Percentiles rank a stretch among this genome's conserved stretches.
phyloP scores from a whole-genome alignment of 768 basidiomycete species.

The Lenzites betulinus region DNA sequence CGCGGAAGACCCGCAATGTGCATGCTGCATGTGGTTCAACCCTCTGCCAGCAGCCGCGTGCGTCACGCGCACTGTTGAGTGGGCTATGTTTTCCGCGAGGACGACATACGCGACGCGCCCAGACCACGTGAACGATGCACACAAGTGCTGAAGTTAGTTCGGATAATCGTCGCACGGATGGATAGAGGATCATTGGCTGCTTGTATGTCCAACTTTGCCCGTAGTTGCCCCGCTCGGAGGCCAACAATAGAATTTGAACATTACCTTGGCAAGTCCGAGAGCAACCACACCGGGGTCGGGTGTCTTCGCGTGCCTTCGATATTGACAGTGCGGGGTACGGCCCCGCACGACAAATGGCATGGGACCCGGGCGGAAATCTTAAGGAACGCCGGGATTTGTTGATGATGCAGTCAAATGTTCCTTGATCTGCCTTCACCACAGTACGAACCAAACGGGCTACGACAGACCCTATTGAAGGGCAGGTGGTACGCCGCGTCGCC shows the following conservation, averaged over 20 bases:
- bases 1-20: slow-evolving; percentile 4
- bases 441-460: not conserved
- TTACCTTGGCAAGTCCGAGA: slow-evolving; percentile 1
- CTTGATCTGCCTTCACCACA: too few species aligned
- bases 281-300: not conserved
- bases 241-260: not conserved
- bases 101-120: not conserved
- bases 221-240: slow-evolving; percentile 1
- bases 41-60: not conserved
- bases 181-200: not conserved
- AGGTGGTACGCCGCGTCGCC: not conserved
- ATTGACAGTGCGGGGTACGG: not conserved
- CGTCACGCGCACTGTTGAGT: not conserved
- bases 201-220: not conserved
- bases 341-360: not conserved
- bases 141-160: not conserved
- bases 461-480: not conserved
- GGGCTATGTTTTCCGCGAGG: not conserved
- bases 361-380: slow-evolving; percentile 7
- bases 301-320: not conserved
- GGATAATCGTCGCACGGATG: slow-evolving; percentile 4
- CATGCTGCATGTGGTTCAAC: too few species aligned
- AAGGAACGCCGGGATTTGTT: slow-evolving; percentile 1
- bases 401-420: not conserved
- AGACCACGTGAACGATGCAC: slow-evolving; percentile 2